Conservation (phyloP, 768 basidiomycete species). For the Brasilioporus rufonigricans region DNA sequence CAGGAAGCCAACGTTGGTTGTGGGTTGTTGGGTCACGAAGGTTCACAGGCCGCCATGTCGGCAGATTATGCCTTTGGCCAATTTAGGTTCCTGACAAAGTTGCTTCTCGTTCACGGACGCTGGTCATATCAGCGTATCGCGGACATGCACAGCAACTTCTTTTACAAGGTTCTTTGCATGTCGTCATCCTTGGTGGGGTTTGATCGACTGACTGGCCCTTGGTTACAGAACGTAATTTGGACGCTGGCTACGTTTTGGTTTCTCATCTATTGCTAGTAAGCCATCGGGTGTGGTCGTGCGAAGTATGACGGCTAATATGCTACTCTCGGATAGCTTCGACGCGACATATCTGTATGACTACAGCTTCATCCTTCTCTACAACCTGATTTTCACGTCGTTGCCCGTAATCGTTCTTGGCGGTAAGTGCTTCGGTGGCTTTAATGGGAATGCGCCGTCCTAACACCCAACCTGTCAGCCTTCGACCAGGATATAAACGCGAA, state of each 20-base stretch:
- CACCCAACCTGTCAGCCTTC: conserved; percentile 50
- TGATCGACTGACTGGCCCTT: neutral
- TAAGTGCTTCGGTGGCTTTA: conserved; percentile 33
- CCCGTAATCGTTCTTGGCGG: conserved; percentile 91
- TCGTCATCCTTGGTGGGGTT: neutral
- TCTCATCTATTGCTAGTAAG: conserved; percentile 81
- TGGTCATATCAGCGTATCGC: conserved; percentile 97
- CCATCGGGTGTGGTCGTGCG: conserved; percentile 6
- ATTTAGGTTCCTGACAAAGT: conserved; percentile 89
- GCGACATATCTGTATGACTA: conserved; percentile 94
- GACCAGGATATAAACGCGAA: conserved; percentile 93
- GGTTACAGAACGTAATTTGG: conserved; percentile 80
- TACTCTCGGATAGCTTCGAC: conserved; percentile 63
- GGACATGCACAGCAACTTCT: conserved; percentile 97
- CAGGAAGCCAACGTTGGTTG: conserved; percentile 99
- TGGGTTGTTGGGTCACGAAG: conserved; percentile 90
- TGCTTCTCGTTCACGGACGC: conserved; percentile 90
- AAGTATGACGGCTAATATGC: conserved; percentile 10
- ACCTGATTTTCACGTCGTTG: conserved; percentile 89
- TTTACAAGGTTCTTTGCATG: conserved; percentile 70
- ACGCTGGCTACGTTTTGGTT: conserved; percentile 95
- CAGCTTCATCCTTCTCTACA: conserved; percentile 90
- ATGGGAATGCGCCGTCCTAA: conserved; percentile 1
- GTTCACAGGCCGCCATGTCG: conserved; percentile 98
- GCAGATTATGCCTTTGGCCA: conserved; percentile 98